Base-by-base conservation (phyloP, 179 eudicot genomes). In the Vitellaria paradoxa region DNA sequence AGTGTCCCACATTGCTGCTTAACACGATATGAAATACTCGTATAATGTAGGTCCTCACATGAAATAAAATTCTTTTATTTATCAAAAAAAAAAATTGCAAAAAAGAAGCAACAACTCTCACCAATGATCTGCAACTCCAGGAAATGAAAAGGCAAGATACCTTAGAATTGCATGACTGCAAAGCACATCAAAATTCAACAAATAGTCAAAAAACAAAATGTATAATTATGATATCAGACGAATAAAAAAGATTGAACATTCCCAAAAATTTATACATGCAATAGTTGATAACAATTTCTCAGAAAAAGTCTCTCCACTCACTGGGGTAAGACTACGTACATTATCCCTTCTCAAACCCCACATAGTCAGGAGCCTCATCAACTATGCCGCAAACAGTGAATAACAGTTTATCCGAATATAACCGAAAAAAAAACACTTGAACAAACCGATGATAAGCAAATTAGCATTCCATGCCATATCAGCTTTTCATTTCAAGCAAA, bases 121-220 rank as follows among this genome's bases (percentile, higher is more conserved):
- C 98, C 99, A 96, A 72, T 93, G 98, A 85, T 93, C 98, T 23
- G 97, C 91, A 71, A 96, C 91, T 81, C 97, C 96, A 66, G 98
- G 96, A 81, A 90, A 96, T 74, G 91, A 88, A 77, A 82, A 80
- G 74, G 97, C 85, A 68, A 96, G 84, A 83, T 96, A 96, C 49
- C 85, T 85, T 75, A 96, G 91, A 47, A 96, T 94, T 59, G 99
- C 96, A 82, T 96, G 99, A 70, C 99, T 96, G 96, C 90, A 82
- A 57, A 83, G 56, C 60, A 80, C 37, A 26, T 52, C 37, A 69
- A 55, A 52, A 49, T 6, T 60, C 52, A 63, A 26, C 56, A 64
- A 9, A 77, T 42, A 65, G 53, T 45, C 7, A 8, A 30, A 18
- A 18, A 30, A 45, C 21, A 74, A 15, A 60, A 23, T 2, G 13